phyloP scores from a whole-genome alignment of 805 yeast genomes.

The Nakazawaea holstii region DNA sequence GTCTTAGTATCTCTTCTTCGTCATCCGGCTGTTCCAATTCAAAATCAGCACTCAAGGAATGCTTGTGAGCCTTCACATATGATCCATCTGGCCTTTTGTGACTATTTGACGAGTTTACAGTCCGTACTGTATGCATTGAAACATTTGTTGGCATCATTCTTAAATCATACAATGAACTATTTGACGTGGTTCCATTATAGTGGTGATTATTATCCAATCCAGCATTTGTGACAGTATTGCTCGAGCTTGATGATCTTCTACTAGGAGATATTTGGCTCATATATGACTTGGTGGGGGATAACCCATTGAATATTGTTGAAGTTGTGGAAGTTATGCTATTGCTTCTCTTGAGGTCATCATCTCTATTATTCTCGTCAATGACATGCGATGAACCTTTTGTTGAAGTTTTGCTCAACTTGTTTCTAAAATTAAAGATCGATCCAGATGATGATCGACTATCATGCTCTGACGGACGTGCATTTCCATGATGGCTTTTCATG shows the following conservation, averaged over 20 bases:
- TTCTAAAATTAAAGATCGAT: constrained; percentile 10
- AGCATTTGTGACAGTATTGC: background rate
- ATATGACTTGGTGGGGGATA: constrained; percentile 8
- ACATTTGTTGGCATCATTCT: constrained; percentile 9
- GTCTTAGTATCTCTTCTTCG: constrained; percentile 58
- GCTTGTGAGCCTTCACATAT: constrained; percentile 27
- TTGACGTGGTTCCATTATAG: constrained; percentile 4
- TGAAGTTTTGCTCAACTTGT: constrained; percentile 8
- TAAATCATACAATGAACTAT: constrained; percentile 5
- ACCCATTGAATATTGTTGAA: background rate
- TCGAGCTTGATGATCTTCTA: constrained; percentile 1
- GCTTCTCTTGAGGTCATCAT: background rate
- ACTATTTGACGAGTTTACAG: constrained; percentile 9
- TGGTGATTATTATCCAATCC: constrained; percentile 8
- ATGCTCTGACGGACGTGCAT: constrained; percentile 1
- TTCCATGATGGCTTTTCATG: constrained; percentile 4
- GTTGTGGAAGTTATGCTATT: constrained; percentile 9
- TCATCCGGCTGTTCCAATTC: constrained; percentile 63
- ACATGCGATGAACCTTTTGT: constrained; percentile 3
- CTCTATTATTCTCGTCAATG: background rate
- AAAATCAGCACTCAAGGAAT: constrained; percentile 33
- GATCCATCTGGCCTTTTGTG: constrained; percentile 9
- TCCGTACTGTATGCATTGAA: constrained; percentile 20
- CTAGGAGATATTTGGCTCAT: background rate
- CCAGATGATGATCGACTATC: constrained; percentile 5